Conservation (phyloP, 495 filamentous ascomycete genomes). For the Podospora comata region DNA sequence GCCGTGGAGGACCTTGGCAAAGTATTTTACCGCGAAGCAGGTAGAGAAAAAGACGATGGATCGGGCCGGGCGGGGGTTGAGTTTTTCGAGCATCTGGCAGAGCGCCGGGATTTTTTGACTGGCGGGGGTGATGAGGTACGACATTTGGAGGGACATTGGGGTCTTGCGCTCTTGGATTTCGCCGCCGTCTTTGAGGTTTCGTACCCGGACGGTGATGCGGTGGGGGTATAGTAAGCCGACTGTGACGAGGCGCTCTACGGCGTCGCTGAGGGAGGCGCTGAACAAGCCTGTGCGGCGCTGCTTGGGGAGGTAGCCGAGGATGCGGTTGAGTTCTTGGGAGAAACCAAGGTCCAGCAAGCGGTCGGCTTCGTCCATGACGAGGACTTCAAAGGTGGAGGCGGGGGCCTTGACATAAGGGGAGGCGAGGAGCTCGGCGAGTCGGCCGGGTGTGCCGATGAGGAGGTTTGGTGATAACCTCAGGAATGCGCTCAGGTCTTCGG, state of each 20-base stretch:
- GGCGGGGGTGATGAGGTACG: constrained; percentile 71
- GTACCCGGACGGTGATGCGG: constrained; percentile 88
- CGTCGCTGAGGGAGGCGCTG: constrained; percentile 88
- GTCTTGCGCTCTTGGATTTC: constrained; percentile 81
- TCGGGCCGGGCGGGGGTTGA: constrained; percentile 72
- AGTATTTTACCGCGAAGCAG: constrained; percentile 93
- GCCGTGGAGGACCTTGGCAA: constrained; percentile 67
- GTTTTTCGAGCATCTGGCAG: constrained; percentile 61
- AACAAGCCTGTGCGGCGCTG: constrained; percentile 92
- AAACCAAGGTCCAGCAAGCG: constrained; percentile 92
- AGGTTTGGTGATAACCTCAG: constrained; percentile 78
- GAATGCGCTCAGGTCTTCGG: constrained; percentile 81
- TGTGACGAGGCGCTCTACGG: constrained; percentile 84
- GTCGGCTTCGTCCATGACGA: constrained; percentile 94
- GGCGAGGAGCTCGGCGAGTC: constrained; percentile 80
- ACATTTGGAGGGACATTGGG: constrained; percentile 86
- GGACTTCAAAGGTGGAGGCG: constrained; percentile 80
- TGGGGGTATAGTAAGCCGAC: constrained; percentile 92
- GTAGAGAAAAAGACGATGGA: constrained; percentile 94
- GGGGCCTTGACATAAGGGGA: constrained; percentile 90
- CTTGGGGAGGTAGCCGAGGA: constrained; percentile 81
- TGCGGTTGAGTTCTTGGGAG: constrained; percentile 81
- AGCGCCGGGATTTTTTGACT: constrained; percentile 74
- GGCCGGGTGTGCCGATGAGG: constrained; percentile 82
- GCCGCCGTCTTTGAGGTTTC: constrained; percentile 54